phyloP scores from a whole-genome alignment of 768 basidiomycete genomes.

The Rhodosporidiobolus sp. region DNA sequence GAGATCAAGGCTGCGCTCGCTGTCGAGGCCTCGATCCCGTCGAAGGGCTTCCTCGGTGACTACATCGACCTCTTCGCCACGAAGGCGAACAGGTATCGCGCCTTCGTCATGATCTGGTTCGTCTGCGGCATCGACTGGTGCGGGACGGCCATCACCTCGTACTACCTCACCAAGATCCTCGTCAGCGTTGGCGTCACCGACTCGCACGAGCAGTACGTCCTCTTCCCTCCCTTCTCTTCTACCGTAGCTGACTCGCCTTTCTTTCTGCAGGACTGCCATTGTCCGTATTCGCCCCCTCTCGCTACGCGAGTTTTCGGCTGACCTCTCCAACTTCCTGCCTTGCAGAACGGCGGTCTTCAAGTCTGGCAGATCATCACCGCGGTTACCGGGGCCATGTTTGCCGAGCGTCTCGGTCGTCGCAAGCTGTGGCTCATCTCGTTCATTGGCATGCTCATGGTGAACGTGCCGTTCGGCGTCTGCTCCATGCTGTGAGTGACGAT shows the following conservation, averaged over 20 bases:
- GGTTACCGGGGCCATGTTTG: conserved; percentile 31
- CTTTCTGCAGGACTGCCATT: conserved; percentile 19
- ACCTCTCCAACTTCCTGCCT: no score
- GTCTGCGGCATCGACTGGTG: conserved; percentile 8
- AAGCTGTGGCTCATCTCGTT: background rate
- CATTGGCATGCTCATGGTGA: background rate
- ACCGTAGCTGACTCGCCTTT: no score
- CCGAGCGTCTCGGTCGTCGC: conserved; percentile 43
- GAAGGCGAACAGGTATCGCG: conserved; percentile 17
- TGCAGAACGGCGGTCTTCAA: conserved; percentile 37
- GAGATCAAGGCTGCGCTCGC: conserved; percentile 9
- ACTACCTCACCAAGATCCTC: conserved; percentile 18
- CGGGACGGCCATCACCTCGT: conserved; percentile 13
- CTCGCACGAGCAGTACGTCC: background rate
- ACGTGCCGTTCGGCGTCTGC: background rate
- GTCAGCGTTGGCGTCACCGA: conserved; percentile 34
- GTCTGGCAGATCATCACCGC: conserved; percentile 27
- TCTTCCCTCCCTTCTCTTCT: no score
- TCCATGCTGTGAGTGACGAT: no score
- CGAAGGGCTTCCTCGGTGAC: background rate
- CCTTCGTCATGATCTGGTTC: conserved; percentile 20
- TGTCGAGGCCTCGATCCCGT: background rate
- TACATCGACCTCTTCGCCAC: conserved; percentile 17
- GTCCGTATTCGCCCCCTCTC: no score
- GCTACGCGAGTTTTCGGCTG: no score